A percentile compares a stretch with the other conserved stretches of the same genome.
phyloP scores from a whole-genome alignment of 768 basidiomycete species.

The Suillus paluster region DNA sequence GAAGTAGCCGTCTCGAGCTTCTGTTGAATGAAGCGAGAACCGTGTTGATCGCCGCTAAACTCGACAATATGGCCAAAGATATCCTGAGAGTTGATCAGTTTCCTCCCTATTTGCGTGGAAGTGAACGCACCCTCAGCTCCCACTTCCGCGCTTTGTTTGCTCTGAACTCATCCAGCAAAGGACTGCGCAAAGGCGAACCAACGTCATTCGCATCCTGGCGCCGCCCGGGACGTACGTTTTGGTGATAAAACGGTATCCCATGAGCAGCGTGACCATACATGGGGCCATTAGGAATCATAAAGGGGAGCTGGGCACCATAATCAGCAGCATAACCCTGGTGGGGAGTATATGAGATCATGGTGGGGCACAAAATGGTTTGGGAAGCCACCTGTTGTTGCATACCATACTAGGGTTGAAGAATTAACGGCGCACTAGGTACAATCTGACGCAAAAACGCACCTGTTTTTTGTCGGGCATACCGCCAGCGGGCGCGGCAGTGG shows the following conservation, averaged over 20 bases:
- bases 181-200: conserved; percentile 57
- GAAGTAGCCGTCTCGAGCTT: conserved; percentile 76
- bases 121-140: conserved; percentile 69
- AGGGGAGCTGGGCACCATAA: conserved; percentile 50
- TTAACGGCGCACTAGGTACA: conserved; percentile 16
- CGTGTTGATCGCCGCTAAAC: conserved; percentile 93
- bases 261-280: conserved; percentile 49
- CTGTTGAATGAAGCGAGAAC: conserved; percentile 97
- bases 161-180: conserved; percentile 84
- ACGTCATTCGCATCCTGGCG: conserved; percentile 46
- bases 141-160: conserved; percentile 78
- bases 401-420: conserved; percentile 38
- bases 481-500: conserved; percentile 42
- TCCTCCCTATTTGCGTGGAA: background rate
- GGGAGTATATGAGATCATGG: conserved; percentile 43
- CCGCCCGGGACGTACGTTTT: conserved; percentile 47
- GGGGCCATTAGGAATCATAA: conserved; percentile 47
- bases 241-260: conserved; percentile 41
- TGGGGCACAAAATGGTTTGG: conserved; percentile 46
- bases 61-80: conserved; percentile 86
- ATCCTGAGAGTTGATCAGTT: conserved; percentile 56
- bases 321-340: conserved; percentile 51
- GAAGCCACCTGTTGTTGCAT: conserved; percentile 50
- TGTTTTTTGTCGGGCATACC: conserved; percentile 61
- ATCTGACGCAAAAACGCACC: conserved; percentile 39